A percentile compares a stretch with the other conserved stretches of the same genome.
These are phyloP conservation scores for Trebouxiophyceae sp. DNA, from an alignment of 163 green algal species.

Conservation along the genomic window DNA sequence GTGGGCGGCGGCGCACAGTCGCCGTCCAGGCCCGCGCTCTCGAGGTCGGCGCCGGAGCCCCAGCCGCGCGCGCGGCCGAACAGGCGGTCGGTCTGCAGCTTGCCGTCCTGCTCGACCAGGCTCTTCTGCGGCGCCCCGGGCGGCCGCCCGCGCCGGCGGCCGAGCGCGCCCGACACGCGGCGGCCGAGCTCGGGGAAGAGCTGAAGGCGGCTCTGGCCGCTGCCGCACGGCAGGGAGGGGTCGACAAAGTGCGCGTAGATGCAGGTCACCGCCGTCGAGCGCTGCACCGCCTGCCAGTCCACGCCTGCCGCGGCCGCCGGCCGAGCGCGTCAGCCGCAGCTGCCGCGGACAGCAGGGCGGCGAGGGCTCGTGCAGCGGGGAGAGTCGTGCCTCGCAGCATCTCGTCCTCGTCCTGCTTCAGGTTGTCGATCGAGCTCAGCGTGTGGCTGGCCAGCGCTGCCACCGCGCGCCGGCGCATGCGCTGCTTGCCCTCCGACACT, in stretches of 20 bases:
- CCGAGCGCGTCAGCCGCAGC: too few species aligned
- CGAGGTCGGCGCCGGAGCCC: not conserved
- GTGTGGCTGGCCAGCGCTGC: constrained; percentile 39
- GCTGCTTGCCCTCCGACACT: constrained; percentile 10
- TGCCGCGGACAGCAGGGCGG: too few species aligned
- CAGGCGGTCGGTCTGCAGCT: not conserved
- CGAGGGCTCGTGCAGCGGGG: too few species aligned
- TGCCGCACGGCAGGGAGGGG: not conserved
- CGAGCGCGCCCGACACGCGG: too few species aligned
- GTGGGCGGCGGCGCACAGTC: not conserved
- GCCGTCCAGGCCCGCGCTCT: not conserved
- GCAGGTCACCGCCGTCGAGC: constrained; percentile 29
- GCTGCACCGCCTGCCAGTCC: constrained; percentile 45
- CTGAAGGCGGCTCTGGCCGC: not conserved
- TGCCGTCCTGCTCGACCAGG: not conserved
- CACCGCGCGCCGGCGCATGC: constrained; percentile 30
- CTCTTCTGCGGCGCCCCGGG: too few species aligned
- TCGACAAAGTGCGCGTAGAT: constrained; percentile 28
- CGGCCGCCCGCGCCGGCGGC: too few species aligned
- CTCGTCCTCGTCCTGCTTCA: constrained; percentile 50
- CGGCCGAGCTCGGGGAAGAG: too few species aligned
- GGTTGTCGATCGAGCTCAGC: constrained; percentile 21
- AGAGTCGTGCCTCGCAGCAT: constrained; percentile 65
- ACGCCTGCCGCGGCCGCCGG: constrained; percentile 34
- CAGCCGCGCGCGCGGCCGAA: not conserved